These are phyloP conservation scores for Phytophthora pisi DNA, from an alignment of 352 stramenopile species.

Conservation along the genomic window DNA sequence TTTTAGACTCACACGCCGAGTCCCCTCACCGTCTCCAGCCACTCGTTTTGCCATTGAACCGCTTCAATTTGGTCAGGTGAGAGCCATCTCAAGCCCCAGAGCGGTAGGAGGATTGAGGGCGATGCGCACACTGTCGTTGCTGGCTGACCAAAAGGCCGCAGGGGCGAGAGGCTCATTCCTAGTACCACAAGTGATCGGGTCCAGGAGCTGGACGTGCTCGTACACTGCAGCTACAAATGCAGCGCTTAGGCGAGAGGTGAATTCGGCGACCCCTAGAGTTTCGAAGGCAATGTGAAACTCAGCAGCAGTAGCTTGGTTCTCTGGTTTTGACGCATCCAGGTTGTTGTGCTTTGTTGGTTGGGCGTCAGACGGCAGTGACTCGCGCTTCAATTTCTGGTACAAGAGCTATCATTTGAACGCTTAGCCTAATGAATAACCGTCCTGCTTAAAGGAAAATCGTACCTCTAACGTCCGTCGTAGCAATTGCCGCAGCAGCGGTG, in stretches of 20 bases:
- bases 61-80: constrained; percentile 8
- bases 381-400: constrained; percentile 3
- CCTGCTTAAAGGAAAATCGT: neutral
- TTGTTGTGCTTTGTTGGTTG: neutral
- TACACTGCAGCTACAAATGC: constrained; percentile 52
- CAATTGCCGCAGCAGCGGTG: constrained; percentile 20
- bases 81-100: constrained; percentile 24
- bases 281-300: constrained; percentile 7
- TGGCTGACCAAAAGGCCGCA: constrained; percentile 15
- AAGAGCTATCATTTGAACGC: constrained; percentile 19
- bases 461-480: constrained; percentile 28
- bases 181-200: neutral
- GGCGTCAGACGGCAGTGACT: neutral
- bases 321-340: neutral
- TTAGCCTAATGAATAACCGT: neutral
- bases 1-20: too few relatives aligned
- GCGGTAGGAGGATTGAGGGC: constrained; percentile 13
- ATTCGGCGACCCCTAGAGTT: constrained; percentile 14
- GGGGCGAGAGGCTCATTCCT: constrained; percentile 1
- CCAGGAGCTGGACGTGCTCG: constrained; percentile 41
- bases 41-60: constrained; percentile 30
- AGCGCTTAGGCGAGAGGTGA: constrained; percentile 37
- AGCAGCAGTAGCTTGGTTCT: neutral
- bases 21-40: neutral
- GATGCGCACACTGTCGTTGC: constrained; percentile 1